A percentile compares a stretch with the other conserved stretches of the same genome.
Evolutionary conservation across 495 filamentous ascomycete species (phyloP).

Genomic region (Talaromyces proteolyticus): DNA sequence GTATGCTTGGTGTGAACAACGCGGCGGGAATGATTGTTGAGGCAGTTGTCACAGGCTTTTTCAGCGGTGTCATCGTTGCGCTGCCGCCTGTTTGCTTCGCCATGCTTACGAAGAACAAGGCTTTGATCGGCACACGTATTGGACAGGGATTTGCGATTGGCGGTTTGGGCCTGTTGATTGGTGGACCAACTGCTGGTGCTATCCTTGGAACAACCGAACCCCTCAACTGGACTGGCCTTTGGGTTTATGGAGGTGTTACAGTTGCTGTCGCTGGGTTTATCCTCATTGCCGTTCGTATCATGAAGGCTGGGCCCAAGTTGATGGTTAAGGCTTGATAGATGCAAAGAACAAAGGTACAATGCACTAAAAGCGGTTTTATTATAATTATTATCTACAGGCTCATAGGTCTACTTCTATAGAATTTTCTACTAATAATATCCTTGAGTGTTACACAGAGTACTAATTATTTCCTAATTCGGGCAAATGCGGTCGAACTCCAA

Average conservation of each 20-base stretch:
- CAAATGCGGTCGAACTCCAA: too few relatives aligned
- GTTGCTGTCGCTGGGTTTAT: constrained; percentile 7
- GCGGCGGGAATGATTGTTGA: constrained; percentile 26
- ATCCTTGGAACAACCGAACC: constrained; percentile 23
- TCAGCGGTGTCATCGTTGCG: constrained; percentile 27
- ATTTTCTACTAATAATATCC: too few relatives aligned
- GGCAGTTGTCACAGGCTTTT: constrained; percentile 26
- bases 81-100: constrained; percentile 22
- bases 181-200: constrained; percentile 24
- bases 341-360: neutral
- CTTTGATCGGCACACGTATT: constrained; percentile 26
- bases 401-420: too few relatives aligned
- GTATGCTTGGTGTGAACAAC: constrained; percentile 22
- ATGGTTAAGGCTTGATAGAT: constrained; percentile 3
- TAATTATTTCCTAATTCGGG: too few relatives aligned
- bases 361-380: too few relatives aligned
- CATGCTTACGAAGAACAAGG: constrained; percentile 12
- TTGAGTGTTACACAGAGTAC: too few relatives aligned
- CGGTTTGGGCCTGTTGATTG: constrained; percentile 19
- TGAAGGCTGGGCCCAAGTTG: constrained; percentile 5
- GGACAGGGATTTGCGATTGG: constrained; percentile 23
- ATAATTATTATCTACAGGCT: too few relatives aligned
- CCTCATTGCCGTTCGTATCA: constrained; percentile 1
- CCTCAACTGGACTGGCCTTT: constrained; percentile 10
- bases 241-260: constrained; percentile 12